Evolutionary conservation across 768 basidiomycete genomes (phyloP).

Genomic region (Chiua virens): DNA sequence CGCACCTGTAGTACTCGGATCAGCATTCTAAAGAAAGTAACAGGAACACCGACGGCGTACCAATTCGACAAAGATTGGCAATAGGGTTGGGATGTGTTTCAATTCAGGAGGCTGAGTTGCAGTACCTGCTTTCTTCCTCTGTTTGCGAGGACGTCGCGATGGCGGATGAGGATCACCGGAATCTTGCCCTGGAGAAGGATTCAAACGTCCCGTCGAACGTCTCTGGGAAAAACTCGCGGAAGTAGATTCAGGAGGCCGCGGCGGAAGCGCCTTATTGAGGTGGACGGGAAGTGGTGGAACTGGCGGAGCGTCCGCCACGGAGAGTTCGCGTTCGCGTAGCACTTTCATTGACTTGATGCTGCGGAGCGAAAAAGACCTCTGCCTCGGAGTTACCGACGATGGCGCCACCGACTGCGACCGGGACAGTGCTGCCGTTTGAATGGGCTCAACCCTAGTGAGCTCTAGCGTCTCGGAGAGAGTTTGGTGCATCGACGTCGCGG

Average conservation of each 20-base stretch:
- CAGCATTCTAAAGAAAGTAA: neutral
- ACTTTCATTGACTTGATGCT: slow-evolving; percentile 47
- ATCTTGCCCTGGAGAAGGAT: neutral
- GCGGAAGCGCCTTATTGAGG: slow-evolving; percentile 45
- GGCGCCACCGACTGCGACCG: slow-evolving; percentile 10
- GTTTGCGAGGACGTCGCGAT: slow-evolving; percentile 26
- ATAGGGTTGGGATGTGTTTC: slow-evolving; percentile 70
- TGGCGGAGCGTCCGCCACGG: slow-evolving; percentile 40
- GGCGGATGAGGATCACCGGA: neutral
- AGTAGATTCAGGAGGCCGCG: slow-evolving; percentile 22
- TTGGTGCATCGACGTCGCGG: slow-evolving; percentile 9
- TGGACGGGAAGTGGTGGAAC: slow-evolving; percentile 38
- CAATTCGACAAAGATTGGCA: slow-evolving; percentile 92
- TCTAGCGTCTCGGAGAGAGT: slow-evolving; percentile 2
- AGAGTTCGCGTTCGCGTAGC: slow-evolving; percentile 6
- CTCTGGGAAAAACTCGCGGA: slow-evolving; percentile 12
- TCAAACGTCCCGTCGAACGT: slow-evolving; percentile 17
- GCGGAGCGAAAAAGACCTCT: slow-evolving; percentile 47
- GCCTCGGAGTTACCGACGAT: slow-evolving; percentile 5
- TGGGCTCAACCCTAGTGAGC: neutral
- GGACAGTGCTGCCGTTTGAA: neutral
- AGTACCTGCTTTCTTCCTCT: slow-evolving; percentile 43
- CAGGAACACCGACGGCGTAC: slow-evolving; percentile 42
- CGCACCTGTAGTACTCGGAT: slow-evolving; percentile 32
- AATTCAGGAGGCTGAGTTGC: slow-evolving; percentile 74